phyloP scores from a whole-genome alignment of 1,139 yeast species.

The Trichomonascaceae sp. region DNA sequence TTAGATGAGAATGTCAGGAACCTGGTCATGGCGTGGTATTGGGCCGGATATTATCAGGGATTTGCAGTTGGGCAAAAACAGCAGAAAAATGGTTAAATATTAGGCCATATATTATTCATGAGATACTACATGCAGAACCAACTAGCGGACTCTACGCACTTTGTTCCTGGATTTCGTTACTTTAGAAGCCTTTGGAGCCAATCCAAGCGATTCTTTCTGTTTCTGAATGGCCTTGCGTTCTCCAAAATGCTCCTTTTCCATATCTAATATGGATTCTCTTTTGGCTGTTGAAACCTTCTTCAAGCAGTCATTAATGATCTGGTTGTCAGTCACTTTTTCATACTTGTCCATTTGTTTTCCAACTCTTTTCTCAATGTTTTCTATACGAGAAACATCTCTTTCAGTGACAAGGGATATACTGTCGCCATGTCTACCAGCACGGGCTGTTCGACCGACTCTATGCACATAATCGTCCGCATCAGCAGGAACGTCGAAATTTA shows the following conservation, averaged over 20 bases:
- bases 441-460: conserved; percentile 99
- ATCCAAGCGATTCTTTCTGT: conserved; percentile 32
- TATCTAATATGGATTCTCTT: conserved; percentile 84
- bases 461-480: conserved; percentile 97
- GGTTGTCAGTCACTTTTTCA: conserved; percentile 65
- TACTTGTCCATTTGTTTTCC: conserved; percentile 70
- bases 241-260: conserved; percentile 88
- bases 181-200: conserved; percentile 5
- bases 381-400: conserved; percentile 72
- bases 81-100: background rate
- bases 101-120: background rate
- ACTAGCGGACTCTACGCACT: background rate
- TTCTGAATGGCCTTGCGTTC: conserved; percentile 57
- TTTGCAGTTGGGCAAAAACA: conserved; percentile 19
- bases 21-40: conserved; percentile 30
- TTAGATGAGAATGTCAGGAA: conserved; percentile 23
- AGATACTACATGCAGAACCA: background rate
- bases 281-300: conserved; percentile 72
- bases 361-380: conserved; percentile 81
- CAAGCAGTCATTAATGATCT: conserved; percentile 61
- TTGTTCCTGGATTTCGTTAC: conserved; percentile 1
- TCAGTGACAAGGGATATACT: conserved; percentile 73
- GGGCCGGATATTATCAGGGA: conserved; percentile 32
- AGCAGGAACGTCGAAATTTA: conserved; percentile 89
- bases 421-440: conserved; percentile 85